Percentiles rank a stretch among this genome's conserved stretches.
These are phyloP conservation scores for Pichia sp. DNA, from an alignment of 1,139 yeast species.

Conservation along the genomic window DNA sequence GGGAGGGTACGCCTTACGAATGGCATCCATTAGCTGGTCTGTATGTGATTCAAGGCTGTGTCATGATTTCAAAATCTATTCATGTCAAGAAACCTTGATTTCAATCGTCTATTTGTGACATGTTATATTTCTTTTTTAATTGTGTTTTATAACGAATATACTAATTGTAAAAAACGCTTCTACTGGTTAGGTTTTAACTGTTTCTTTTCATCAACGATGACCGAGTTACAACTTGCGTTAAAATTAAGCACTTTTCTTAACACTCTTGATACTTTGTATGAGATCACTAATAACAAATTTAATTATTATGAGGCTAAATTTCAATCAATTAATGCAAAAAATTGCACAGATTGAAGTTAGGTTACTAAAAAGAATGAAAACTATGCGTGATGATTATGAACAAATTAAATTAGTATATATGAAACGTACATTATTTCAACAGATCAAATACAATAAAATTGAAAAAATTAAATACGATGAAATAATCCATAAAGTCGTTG, in stretches of 20 bases:
- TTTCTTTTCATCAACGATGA: too few relatives aligned
- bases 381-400: too few relatives aligned
- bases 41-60: constrained; percentile 78
- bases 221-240: background rate
- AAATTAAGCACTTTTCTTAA: background rate
- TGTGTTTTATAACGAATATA: background rate
- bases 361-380: too few relatives aligned
- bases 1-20: constrained; percentile 53
- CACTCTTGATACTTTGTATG: background rate
- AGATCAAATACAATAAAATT: too few relatives aligned
- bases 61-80: constrained; percentile 84
- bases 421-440: too few relatives aligned
- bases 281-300: background rate
- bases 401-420: too few relatives aligned
- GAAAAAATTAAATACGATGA: too few relatives aligned
- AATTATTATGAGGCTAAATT: too few relatives aligned
- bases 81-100: constrained; percentile 79
- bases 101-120: background rate
- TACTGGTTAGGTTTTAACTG: too few relatives aligned
- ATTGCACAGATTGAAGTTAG: too few relatives aligned
- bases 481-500: too few relatives aligned
- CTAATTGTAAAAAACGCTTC: background rate
- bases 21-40: constrained; percentile 64
- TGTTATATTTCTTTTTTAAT: background rate
- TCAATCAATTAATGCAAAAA: too few relatives aligned